A percentile compares a stretch with the other conserved stretches of the same genome.
These are phyloP conservation scores for Lolium perenne DNA, from an alignment of 176 grass and related monocot genomes.

Conservation along the genomic window DNA sequence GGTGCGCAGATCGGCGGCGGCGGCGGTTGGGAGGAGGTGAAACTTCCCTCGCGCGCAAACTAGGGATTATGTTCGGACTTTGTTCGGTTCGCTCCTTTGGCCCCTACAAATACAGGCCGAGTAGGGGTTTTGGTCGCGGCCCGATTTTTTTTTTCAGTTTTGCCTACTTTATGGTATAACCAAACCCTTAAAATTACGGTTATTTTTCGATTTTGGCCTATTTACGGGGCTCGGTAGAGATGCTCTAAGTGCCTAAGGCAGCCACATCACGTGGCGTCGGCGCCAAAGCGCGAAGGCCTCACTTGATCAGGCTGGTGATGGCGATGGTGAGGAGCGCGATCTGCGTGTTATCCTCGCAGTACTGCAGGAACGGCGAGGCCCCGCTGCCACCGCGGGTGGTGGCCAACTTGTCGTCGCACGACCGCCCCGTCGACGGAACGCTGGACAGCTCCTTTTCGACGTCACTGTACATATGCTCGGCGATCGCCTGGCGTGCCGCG, in stretches of 20 bases:
- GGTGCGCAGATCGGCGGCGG: no score
- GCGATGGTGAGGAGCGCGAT: background rate
- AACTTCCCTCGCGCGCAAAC: no score
- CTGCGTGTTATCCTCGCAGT: background rate
- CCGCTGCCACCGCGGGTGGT: background rate
- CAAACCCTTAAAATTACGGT: no score
- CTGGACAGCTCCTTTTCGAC: background rate
- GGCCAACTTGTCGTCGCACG: background rate
- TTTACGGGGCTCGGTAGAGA: no score
- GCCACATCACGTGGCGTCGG: background rate
- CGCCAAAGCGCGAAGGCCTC: background rate
- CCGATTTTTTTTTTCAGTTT: no score
- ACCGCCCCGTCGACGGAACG: background rate
- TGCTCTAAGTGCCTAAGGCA: background rate
- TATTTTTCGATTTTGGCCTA: no score
- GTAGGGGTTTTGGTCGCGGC: no score
- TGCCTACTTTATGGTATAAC: no score
- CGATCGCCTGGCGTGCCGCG: background rate
- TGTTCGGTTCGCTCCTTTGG: no score
- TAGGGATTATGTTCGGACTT: no score
- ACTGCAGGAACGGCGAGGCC: background rate
- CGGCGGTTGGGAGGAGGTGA: no score
- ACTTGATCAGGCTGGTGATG: constrained; percentile 1
- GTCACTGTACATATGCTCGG: background rate
- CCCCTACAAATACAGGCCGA: no score